These are phyloP conservation scores for Jackrogersella multiformis DNA, from an alignment of 495 filamentous ascomycete genomes.

Conservation along the genomic window DNA sequence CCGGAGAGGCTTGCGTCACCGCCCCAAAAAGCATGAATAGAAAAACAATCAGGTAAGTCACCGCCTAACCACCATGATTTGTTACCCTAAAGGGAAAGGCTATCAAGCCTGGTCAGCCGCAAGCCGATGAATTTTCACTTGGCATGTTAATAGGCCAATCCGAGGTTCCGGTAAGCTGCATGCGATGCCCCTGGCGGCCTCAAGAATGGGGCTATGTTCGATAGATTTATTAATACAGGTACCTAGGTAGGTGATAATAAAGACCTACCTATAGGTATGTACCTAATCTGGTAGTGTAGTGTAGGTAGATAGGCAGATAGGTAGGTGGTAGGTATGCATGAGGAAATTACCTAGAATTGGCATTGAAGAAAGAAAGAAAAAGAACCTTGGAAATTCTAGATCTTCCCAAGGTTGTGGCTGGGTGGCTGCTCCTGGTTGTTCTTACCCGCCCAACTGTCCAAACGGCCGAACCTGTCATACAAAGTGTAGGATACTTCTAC, in stretches of 20 bases:
- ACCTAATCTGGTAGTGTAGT: too few relatives aligned
- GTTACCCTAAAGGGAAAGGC: conserved; percentile 20
- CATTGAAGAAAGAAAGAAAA: too few relatives aligned
- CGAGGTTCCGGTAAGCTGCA: conserved; percentile 1
- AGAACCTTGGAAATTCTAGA: too few relatives aligned
- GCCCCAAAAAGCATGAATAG: conserved; percentile 13
- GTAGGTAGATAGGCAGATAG: too few relatives aligned
- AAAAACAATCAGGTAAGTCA: conserved; percentile 13
- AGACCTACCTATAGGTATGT: too few relatives aligned
- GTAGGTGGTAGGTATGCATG: too few relatives aligned
- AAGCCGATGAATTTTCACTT: conserved; percentile 10
- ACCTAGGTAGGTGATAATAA: too few relatives aligned
- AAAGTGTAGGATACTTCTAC: conserved; percentile 3
- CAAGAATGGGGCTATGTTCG: conserved; percentile 1
- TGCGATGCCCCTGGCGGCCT: not conserved
- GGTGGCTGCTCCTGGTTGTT: too few relatives aligned
- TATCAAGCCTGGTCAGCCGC: conserved; percentile 22
- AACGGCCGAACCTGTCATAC: not conserved
- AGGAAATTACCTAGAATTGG: too few relatives aligned
- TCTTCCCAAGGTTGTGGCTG: too few relatives aligned
- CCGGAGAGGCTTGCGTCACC: conserved; percentile 19
- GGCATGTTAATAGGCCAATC: conserved; percentile 12
- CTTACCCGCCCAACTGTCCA: too few relatives aligned
- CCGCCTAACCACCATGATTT: conserved; percentile 2
- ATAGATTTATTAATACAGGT: conserved; percentile 13